Conservation (phyloP, 2,329 filamentous ascomycete species). For the Penicillium sp. region DNA sequence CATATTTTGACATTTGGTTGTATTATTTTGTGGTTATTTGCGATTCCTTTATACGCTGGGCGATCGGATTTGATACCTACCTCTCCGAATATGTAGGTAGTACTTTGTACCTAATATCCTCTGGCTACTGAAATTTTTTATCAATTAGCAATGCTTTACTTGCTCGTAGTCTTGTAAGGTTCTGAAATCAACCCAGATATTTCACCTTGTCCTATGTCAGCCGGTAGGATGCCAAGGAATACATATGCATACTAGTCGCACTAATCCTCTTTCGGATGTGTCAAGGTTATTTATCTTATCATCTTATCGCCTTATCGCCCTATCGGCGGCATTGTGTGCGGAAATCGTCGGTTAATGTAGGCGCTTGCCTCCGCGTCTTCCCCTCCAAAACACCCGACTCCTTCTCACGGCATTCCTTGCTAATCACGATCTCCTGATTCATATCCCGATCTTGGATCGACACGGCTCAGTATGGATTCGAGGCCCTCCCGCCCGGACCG, state of each 20-base stretch:
- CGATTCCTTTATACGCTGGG: not conserved
- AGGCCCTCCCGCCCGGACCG: constrained; percentile 32
- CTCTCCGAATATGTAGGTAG: too few species aligned
- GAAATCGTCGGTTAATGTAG: constrained; percentile 2
- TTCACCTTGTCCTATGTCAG: too few species aligned
- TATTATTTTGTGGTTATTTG: not conserved
- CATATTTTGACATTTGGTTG: not conserved
- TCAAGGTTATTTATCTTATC: not conserved
- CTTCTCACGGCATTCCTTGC: not conserved
- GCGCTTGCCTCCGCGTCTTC: not conserved
- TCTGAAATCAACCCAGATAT: too few species aligned
- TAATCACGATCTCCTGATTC: constrained; percentile 5
- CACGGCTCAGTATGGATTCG: constrained; percentile 23
- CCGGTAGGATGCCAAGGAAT: too few species aligned
- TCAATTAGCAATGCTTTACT: not conserved
- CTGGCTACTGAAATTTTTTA: not conserved
- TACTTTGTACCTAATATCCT: not conserved
- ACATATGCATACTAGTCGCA: too few species aligned
- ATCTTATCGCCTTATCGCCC: not conserved
- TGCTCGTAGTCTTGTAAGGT: too few species aligned
- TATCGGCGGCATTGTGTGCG: not conserved
- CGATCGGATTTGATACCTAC: not conserved
- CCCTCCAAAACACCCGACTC: constrained; percentile 1
- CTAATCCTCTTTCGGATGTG: not conserved
- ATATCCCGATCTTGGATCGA: constrained; percentile 2